Evolutionary conservation across 176 grass and related monocot species (phyloP), one percentile per base, ranked within the genome.

Genomic region (Otatea glauca): DNA sequence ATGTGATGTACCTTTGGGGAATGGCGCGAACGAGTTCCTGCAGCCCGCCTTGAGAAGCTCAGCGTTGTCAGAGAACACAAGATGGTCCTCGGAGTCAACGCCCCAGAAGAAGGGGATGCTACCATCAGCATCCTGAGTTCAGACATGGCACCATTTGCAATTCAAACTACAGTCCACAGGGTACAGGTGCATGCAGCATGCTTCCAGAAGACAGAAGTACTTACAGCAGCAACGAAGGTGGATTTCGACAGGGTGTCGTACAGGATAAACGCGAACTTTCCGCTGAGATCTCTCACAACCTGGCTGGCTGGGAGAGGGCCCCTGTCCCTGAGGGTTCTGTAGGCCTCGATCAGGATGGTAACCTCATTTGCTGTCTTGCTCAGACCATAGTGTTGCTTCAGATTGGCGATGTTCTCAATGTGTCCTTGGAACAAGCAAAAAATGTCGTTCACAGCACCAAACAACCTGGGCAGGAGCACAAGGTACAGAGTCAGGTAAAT

Each of bases 381-480:
- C 65, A 97, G 65, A 49, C 95, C 95, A 49, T 97, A 97, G 67
- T 98, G 90, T 65, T 98, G 92, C 85, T 98, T 98, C 84, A 94
- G 84, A 82, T 70, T 79, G 80, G 88, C 77, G 73, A 98, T 88
- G 82, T 98, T 98, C 77, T 98, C 92, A 79, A 98, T 61, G 77
- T 88, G 87, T 66, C 92, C 92, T 89, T 94, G 72, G 84, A 95
- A 94, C 78, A 98, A 63, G 87, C 95, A 98, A 70, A 95, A 95
- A 86, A 95, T 95, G 67, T 98, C 93, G 45, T 93, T 90, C 68
- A 90, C 91, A 59, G 86, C 89, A 75, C 90, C 88, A 49, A 97
- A 97, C 58, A 94, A 74, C 74, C 95, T 97, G 90, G 50, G 59
- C 12, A 88, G 5, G 16, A 87, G 66, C 27, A 35, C 37, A 82